phyloP scores from a whole-genome alignment of 768 basidiomycete species.

The Heimioporus sp. region DNA sequence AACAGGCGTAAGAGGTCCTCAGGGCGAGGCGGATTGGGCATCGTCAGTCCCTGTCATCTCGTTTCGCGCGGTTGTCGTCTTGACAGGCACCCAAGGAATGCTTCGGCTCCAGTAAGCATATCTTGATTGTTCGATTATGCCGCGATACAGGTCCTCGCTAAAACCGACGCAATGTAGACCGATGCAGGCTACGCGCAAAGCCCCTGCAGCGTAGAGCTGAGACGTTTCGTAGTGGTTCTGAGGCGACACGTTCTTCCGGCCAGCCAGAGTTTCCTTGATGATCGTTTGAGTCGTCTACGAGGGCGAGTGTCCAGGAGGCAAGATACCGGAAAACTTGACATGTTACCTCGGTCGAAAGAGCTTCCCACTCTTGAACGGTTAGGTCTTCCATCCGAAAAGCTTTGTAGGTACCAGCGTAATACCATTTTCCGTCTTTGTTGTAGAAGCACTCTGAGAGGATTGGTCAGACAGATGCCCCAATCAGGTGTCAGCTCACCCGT shows the following conservation, averaged over 20 bases:
- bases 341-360: constrained; percentile 59
- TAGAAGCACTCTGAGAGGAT: constrained; percentile 67
- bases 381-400: constrained; percentile 65
- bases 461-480: neutral
- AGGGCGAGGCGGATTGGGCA: neutral
- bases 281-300: constrained; percentile 61
- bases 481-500: constrained; percentile 45
- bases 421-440: constrained; percentile 78
- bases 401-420: constrained; percentile 79
- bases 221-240: constrained; percentile 73
- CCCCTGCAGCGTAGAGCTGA: constrained; percentile 72
- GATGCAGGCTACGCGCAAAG: constrained; percentile 69
- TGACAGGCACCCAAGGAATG: constrained; percentile 13
- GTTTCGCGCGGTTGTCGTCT: constrained; percentile 5
- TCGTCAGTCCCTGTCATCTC: constrained; percentile 14
- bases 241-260: constrained; percentile 73
- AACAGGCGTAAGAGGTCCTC: neutral
- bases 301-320: constrained; percentile 9
- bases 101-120: constrained; percentile 22
- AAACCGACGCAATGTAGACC: constrained; percentile 78
- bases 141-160: constrained; percentile 61
- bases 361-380: constrained; percentile 65
- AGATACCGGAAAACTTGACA: neutral
- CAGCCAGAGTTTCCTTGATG: constrained; percentile 68
- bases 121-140: constrained; percentile 62